phyloP scores from a whole-genome alignment of 2,329 filamentous ascomycete species.

The Cytospora piceae region DNA sequence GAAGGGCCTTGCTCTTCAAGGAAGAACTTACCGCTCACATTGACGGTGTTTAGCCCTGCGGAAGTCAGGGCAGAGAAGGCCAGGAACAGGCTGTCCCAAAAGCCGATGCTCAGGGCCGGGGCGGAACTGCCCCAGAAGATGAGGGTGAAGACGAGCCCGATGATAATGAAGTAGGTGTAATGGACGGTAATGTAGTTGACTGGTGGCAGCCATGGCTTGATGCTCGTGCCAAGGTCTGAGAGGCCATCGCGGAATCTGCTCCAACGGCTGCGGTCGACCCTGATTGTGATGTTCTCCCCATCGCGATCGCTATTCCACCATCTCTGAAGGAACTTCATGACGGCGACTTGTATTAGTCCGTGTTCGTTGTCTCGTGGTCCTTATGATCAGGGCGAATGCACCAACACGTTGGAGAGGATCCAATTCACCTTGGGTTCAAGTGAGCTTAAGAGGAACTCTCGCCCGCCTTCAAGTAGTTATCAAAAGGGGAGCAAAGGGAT shows the following conservation, averaged over 20 bases:
- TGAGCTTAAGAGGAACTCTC: background rate
- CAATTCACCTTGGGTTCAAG: background rate
- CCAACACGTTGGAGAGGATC: background rate
- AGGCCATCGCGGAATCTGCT: constrained; percentile 2
- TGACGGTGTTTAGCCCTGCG: constrained; percentile 66
- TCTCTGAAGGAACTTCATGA: constrained; percentile 1
- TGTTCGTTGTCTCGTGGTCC: background rate
- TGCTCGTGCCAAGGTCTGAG: constrained; percentile 6
- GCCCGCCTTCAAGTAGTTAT: background rate
- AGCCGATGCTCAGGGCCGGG: constrained; percentile 56
- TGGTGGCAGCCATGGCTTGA: constrained; percentile 40
- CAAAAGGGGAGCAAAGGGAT: too few species aligned
- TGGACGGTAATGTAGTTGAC: constrained; percentile 67
- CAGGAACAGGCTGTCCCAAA: constrained; percentile 68
- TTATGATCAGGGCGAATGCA: background rate
- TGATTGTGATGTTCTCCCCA: background rate
- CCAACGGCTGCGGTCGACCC: constrained; percentile 4
- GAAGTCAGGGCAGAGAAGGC: constrained; percentile 68
- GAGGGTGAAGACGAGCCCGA: constrained; percentile 57
- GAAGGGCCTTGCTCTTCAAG: background rate
- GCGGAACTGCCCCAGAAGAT: constrained; percentile 64
- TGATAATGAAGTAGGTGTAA: constrained; percentile 66
- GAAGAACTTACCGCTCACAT: constrained; percentile 49
- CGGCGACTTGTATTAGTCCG: constrained; percentile 1
- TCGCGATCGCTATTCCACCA: constrained; percentile 6